Evolutionary conservation across 257 asterid genomes (phyloP).

Genomic region (Cynanchum wilfordii): DNA sequence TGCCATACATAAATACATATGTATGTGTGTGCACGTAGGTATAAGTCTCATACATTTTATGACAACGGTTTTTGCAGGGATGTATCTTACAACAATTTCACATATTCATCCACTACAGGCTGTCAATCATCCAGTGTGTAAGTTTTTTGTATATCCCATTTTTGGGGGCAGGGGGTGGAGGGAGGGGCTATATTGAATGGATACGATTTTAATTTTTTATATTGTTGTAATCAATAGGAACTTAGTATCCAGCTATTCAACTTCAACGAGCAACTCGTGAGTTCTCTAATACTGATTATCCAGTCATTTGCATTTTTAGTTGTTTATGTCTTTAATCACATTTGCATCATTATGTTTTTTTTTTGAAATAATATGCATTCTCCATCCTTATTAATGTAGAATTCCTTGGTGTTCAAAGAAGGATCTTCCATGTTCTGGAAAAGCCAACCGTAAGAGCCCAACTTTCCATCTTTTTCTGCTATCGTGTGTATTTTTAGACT

Average conservation of each 20-base stretch:
- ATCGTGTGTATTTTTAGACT: not conserved
- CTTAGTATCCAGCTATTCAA: conserved; percentile 63
- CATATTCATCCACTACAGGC: conserved; percentile 24
- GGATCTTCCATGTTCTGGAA: conserved; percentile 57
- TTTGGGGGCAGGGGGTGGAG: not conserved
- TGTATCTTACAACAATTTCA: conserved; percentile 78
- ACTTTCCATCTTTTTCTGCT: not conserved
- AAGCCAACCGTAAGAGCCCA: conserved; percentile 38
- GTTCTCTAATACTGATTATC: conserved; percentile 21
- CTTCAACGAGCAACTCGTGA: conserved; percentile 51
- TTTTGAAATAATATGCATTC: conserved; percentile 14
- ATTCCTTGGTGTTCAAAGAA: conserved; percentile 62
- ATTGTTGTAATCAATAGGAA: conserved; percentile 46
- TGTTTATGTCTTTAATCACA: not conserved
- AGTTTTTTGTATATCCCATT: conserved; percentile 16
- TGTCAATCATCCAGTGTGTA: conserved; percentile 53
- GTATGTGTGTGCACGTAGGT: not conserved
- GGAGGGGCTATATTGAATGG: not conserved
- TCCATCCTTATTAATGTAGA: conserved; percentile 23
- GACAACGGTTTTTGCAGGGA: conserved; percentile 55
- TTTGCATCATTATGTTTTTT: not conserved
- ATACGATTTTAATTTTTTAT: conserved; percentile 15
- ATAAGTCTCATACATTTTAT: conserved; percentile 5
- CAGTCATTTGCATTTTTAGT: not conserved
- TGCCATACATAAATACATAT: not conserved